Conservation (phyloP, 352 stramenopile species). For the Phytopythium sindhum region DNA sequence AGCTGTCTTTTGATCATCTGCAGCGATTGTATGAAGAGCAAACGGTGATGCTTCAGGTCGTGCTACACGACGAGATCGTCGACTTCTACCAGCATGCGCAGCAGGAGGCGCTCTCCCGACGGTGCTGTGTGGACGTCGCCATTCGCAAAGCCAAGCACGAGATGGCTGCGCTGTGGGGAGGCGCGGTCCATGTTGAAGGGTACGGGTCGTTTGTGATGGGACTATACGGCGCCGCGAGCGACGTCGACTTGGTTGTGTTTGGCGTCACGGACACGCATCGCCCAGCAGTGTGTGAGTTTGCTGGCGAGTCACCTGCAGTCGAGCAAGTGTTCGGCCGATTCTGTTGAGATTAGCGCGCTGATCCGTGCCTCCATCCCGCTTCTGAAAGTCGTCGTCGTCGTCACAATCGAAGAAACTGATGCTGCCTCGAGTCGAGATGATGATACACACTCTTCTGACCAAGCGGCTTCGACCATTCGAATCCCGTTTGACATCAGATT, state of each 20-base stretch:
- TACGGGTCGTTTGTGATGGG: slow-evolving; percentile 77
- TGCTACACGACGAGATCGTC: slow-evolving; percentile 77
- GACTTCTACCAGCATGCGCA: slow-evolving; percentile 52
- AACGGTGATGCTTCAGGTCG: slow-evolving; percentile 67
- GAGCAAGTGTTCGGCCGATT: slow-evolving; percentile 10
- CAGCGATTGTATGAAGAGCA: slow-evolving; percentile 83
- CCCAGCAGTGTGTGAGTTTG: slow-evolving; percentile 50
- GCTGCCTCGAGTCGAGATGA: not conserved
- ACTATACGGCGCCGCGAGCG: slow-evolving; percentile 59
- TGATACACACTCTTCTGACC: not conserved
- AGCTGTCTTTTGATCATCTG: slow-evolving; percentile 62
- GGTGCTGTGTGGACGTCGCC: slow-evolving; percentile 41
- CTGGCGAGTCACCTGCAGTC: slow-evolving; percentile 25
- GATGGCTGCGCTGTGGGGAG: slow-evolving; percentile 49
- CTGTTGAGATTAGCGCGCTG: slow-evolving; percentile 66
- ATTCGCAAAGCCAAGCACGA: slow-evolving; percentile 42
- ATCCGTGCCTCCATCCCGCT: slow-evolving; percentile 71
- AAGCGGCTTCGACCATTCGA: slow-evolving; percentile 15
- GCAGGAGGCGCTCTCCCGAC: slow-evolving; percentile 30
- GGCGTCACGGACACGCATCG: slow-evolving; percentile 44
- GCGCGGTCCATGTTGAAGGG: slow-evolving; percentile 42
- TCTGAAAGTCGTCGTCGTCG: slow-evolving; percentile 64
- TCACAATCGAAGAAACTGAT: slow-evolving; percentile 9
- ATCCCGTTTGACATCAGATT: slow-evolving; percentile 86
- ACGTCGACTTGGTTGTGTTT: slow-evolving; percentile 83